Conservation (phyloP, 2,329 filamentous ascomycete species). For the Phoma sp. region DNA sequence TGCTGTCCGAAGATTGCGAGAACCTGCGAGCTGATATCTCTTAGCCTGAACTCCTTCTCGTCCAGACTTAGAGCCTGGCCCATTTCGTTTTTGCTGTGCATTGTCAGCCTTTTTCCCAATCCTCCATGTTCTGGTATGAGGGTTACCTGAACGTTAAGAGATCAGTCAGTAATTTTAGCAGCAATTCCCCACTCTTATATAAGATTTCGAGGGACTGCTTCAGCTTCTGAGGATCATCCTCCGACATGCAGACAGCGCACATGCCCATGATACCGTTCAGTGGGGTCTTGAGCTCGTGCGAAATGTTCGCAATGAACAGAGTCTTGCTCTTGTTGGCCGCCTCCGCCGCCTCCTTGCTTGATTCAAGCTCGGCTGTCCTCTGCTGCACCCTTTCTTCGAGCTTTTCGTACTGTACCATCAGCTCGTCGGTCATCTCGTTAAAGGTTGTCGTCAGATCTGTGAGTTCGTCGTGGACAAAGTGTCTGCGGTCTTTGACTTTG, state of each 20-base stretch:
- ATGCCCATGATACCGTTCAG: slow-evolving; percentile 95
- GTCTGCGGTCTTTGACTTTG: slow-evolving; percentile 78
- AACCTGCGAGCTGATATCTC: slow-evolving; percentile 84
- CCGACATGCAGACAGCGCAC: slow-evolving; percentile 91
- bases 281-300: slow-evolving; percentile 87
- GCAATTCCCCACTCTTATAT: slow-evolving; percentile 84
- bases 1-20: slow-evolving; percentile 92
- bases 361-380: slow-evolving; percentile 82
- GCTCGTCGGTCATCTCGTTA: slow-evolving; percentile 92
- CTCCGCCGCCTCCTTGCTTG: slow-evolving; percentile 90
- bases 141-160: slow-evolving; percentile 89
- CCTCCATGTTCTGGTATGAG: no score
- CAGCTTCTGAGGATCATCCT: slow-evolving; percentile 78
- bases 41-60: slow-evolving; percentile 82
- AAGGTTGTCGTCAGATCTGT: slow-evolving; percentile 86
- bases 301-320: slow-evolving; percentile 94
- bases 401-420: slow-evolving; percentile 83
- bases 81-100: slow-evolving; percentile 94
- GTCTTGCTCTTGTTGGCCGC: slow-evolving; percentile 98
- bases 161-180: slow-evolving; percentile 87
- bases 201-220: slow-evolving; percentile 86
- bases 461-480: slow-evolving; percentile 80
- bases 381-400: slow-evolving; percentile 85
- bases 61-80: slow-evolving; percentile 83
- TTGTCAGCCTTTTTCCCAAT: no score